These are phyloP conservation scores for Pachysandra terminalis DNA, from an alignment of 164 flowering plant genomes.

Conservation along the genomic window DNA sequence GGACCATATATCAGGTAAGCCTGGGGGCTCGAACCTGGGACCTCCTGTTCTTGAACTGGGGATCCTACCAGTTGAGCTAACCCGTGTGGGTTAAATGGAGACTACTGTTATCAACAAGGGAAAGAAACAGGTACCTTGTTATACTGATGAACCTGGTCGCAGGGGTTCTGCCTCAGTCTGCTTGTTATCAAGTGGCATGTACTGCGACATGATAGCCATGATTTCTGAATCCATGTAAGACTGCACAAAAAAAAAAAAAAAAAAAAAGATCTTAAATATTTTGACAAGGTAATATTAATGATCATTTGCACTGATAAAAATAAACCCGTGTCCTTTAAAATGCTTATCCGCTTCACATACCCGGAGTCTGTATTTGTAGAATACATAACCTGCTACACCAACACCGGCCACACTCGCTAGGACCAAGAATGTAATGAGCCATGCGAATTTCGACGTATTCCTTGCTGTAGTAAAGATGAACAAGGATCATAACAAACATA, in stretches of 20 bases:
- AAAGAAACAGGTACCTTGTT: constrained; percentile 4
- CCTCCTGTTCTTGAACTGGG: no score
- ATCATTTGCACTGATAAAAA: neutral
- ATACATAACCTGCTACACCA: constrained; percentile 67
- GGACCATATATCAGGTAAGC: no score
- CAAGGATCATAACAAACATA: neutral
- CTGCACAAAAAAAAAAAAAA: constrained; percentile 31
- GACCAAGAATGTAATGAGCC: constrained; percentile 49
- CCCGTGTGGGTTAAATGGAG: no score
- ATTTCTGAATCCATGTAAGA: constrained; percentile 96
- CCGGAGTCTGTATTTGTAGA: constrained; percentile 91
- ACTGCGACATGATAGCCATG: constrained; percentile 95
- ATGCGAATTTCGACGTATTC: constrained; percentile 45
- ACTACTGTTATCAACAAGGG: neutral
- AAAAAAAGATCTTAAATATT: neutral
- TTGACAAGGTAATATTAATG: neutral
- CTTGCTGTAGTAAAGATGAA: constrained; percentile 36
- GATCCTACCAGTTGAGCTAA: no score
- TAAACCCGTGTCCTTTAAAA: neutral
- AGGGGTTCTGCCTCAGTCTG: constrained; percentile 51
- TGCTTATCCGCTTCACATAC: constrained; percentile 25
- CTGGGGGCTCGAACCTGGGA: no score
- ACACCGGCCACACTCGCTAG: constrained; percentile 47
- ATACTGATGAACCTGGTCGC: constrained; percentile 40
- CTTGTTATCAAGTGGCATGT: constrained; percentile 86